These are phyloP conservation scores for Saccharomyces hybrid DNA, from an alignment of 1,139 yeast genomes.

Conservation along the genomic window DNA sequence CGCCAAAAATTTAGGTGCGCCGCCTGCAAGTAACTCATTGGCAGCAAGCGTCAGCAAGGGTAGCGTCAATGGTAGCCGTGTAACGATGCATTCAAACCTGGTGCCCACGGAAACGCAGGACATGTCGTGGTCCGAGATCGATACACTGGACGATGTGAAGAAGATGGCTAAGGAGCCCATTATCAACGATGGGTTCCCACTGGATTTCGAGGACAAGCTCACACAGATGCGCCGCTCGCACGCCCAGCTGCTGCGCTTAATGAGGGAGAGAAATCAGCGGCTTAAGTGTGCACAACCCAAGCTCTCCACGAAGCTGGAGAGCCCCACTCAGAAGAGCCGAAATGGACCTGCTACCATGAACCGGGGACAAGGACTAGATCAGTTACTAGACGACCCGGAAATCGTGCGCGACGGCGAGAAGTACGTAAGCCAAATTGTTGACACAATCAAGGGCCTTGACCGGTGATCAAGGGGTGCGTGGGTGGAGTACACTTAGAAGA, in stretches of 20 bases:
- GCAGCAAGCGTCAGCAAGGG: background rate
- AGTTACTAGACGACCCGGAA: background rate
- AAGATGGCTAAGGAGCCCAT: conserved; percentile 52
- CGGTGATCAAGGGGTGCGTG: background rate
- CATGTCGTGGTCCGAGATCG: conserved; percentile 81
- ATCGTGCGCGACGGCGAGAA: background rate
- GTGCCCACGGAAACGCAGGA: conserved; percentile 40
- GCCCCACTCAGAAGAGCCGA: background rate
- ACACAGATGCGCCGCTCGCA: conserved; percentile 53
- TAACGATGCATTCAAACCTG: background rate
- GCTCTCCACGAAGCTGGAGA: background rate
- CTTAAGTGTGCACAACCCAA: conserved; percentile 9
- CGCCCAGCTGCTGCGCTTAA: conserved; percentile 48
- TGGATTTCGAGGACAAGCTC: conserved; percentile 51
- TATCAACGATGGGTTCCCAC: conserved; percentile 48
- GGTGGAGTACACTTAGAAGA: background rate
- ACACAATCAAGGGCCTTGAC: background rate
- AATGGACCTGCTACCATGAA: background rate
- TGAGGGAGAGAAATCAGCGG: conserved; percentile 35
- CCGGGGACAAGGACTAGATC: background rate
- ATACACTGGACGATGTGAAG: conserved; percentile 74
- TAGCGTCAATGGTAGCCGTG: background rate
- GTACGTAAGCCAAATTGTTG: background rate
- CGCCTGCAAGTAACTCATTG: background rate
- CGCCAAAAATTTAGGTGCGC: background rate